Evolutionary conservation across 441 rosid genomes (phyloP), one percentile per base, ranked within the genome.

Genomic region (Sinapis alba): DNA sequence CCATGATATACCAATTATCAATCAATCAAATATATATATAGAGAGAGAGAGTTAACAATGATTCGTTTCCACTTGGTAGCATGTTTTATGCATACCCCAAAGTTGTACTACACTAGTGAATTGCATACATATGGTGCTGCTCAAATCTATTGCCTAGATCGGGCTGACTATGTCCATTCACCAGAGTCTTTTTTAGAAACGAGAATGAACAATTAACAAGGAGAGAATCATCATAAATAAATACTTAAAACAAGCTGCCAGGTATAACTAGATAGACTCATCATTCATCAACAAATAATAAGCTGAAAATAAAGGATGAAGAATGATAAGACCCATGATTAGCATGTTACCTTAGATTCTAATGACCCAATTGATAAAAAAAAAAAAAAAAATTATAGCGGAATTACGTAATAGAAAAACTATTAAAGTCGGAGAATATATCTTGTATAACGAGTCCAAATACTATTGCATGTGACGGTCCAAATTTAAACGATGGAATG

Each of bases 261-360:
- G 16, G 32, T 62, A 27, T 38, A 21, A 32, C 6, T 54, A 41
- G 12, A 12, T 51, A 12, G 65, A 47, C 28, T 68, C 32, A 41
- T 68, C 74, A 47, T 32, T 56, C 32, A 26, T 4, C 34, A 69
- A 56, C 63, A 45, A 50, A 18, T 24, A 66, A 45, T 30, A 43
- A 69, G 28, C 47, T 60, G 61, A 70, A 24, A 65, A 30, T 13
- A 19, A 65, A 50, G 34, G 38, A 70, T 27, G 60, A 54, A 18
- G 72, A 78, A 64, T 62, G 68, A 78, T 75, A 63, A 73, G 72
- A 43, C 72, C 71, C 64, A 83, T 80, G 75, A 82, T 72, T 76
- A 83, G 86, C 90, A 87, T 82, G 90, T 85, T 87, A 84, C 78
- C 69, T 69, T 64, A 34, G 89, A 81, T 79, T 78, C 85, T 72